Evolutionary conservation across 371 early-diverging fungal genomes (phyloP).

Genomic region (Cokeromyces recurvatus): DNA sequence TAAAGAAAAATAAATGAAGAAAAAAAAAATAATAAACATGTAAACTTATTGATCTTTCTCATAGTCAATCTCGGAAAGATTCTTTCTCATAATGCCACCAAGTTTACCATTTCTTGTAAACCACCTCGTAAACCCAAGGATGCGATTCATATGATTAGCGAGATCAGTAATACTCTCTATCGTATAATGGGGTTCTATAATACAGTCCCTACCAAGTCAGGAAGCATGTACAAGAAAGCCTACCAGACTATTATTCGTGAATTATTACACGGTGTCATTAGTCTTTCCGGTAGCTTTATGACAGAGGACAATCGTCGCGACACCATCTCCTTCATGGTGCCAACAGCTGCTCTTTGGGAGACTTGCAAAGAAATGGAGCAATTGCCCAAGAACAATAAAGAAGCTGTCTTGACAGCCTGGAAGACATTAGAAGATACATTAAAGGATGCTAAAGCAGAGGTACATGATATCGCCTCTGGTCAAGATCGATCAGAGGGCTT

Average conservation of each 20-base stretch:
- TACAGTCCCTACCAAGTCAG: slow-evolving; percentile 22
- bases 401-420: slow-evolving; percentile 27
- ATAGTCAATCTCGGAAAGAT: slow-evolving; percentile 32
- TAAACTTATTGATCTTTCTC: background rate
- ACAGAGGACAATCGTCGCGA: slow-evolving; percentile 2
- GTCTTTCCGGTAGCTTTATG: slow-evolving; percentile 27
- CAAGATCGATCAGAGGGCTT: slow-evolving; percentile 33
- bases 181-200: slow-evolving; percentile 39
- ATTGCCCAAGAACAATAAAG: slow-evolving; percentile 27
- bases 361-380: slow-evolving; percentile 22
- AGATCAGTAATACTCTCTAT: slow-evolving; percentile 35
- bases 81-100: slow-evolving; percentile 43
- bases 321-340: slow-evolving; percentile 25
- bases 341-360: slow-evolving; percentile 47
- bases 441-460: slow-evolving; percentile 33
- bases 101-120: slow-evolving; percentile 44
- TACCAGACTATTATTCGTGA: slow-evolving; percentile 20
- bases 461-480: slow-evolving; percentile 28
- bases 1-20: too few species aligned
- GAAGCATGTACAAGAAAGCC: slow-evolving; percentile 18
- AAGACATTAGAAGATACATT: slow-evolving; percentile 14
- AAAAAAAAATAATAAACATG: too few species aligned
- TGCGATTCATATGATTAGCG: slow-evolving; percentile 29
- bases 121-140: slow-evolving; percentile 41
- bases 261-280: slow-evolving; percentile 19